Evolutionary conservation across 371 early-diverging fungal species (phyloP), one percentile per base, ranked within the genome.

Genomic region (Zychaea mexicana): DNA sequence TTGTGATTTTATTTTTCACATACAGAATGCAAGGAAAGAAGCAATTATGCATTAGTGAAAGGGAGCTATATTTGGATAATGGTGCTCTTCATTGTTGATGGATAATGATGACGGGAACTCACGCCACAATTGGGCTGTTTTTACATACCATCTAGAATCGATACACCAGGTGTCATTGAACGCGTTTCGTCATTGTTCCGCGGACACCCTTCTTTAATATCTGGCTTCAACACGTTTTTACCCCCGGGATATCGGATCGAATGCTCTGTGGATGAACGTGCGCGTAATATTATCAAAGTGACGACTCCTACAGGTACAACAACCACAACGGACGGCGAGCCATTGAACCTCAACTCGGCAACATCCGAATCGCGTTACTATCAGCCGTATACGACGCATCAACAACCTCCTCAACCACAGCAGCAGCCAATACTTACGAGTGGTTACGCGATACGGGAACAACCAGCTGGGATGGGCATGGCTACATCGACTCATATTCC

Each of bases 171-270:
- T 17, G 99, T 99, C 2, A 99, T 99, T 71, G 93, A 95, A 54
- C 94, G 97, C 27, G 98, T 99, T 1, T 96, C 97, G 17, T 84
- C 83, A 12, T 82, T 99, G 56, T 99, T 99, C 74, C 86, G 90
- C 57, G 97, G 95, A 28, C 95, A 98, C 65, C 94, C 97, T 19
- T 65, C 85, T 33, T 85, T 99, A 32, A 96, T 99, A 42, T 92
- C 88, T 60, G 99, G 97, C 21, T 99, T 99, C 84, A 99, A 99
- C 78, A 98, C 99, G 0, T 99, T 99, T 74, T 73, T 99, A 57
- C 99, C 99, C 12, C 94, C 96, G 15, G 98, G 98, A 1, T 98
- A 96, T 70, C 87, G 89, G 61, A 96, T 99, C 62, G 98, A 96
- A 69, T 89, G 94, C 60, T 88, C 87, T 4, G 77, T 82, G 32